Evolutionary conservation across 2,329 filamentous ascomycete genomes (phyloP).

Genomic region (Epichloe typhina): DNA sequence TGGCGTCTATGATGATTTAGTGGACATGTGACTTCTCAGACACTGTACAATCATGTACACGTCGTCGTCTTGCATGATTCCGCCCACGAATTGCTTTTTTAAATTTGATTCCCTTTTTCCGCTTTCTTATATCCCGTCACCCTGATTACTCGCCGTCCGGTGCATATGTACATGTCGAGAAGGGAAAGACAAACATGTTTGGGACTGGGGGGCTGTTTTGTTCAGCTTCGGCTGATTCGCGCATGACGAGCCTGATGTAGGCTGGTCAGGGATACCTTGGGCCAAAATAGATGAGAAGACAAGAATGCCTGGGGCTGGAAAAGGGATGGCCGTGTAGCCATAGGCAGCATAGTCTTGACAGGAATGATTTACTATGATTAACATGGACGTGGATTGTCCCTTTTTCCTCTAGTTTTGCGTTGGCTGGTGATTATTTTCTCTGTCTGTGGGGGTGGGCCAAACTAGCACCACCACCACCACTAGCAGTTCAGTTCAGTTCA

Average conservation of each 20-base stretch:
- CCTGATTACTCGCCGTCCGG: background rate
- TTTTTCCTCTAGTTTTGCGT: no score
- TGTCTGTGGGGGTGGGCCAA: no score
- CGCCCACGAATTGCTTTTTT: background rate
- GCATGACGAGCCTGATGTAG: background rate
- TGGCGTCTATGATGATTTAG: conserved; percentile 1
- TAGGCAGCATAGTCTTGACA: background rate
- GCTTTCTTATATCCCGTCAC: background rate
- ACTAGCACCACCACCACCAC: no score
- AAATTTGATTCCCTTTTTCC: background rate
- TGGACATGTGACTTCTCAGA: background rate
- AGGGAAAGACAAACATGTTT: background rate
- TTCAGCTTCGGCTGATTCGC: background rate
- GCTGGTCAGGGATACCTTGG: background rate
- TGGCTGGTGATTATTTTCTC: no score
- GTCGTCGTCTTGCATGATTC: background rate
- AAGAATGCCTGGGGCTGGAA: background rate
- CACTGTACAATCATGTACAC: background rate
- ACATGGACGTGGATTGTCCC: no score
- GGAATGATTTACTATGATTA: background rate
- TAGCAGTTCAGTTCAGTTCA: no score
- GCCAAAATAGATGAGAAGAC: background rate
- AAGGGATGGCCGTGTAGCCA: background rate
- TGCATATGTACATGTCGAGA: background rate
- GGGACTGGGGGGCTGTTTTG: background rate